Evolutionary conservation across 495 filamentous ascomycete genomes (phyloP), one percentile per base, ranked within the genome.

Genomic region (Penicillium simplicissimum): DNA sequence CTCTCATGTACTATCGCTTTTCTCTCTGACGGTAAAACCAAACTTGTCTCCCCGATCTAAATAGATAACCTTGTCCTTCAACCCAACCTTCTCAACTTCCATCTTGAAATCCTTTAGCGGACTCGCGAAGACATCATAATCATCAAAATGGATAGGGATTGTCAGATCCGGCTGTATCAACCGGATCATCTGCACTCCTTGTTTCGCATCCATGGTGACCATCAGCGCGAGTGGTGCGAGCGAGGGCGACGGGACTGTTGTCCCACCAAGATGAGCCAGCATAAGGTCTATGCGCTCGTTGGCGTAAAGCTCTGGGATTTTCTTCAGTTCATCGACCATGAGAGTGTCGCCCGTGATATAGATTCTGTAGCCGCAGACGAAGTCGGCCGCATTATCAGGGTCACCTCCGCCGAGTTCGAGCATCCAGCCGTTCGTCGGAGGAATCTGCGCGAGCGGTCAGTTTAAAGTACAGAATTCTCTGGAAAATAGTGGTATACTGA

Each of bases 341-440:
- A 90, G 71, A 19, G 87, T 90, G 72, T 91, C 87, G 40, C 87
- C 88, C 0, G 87, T 85, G 52, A 91, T 88, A 73, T 90, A 91
- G 61, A 91, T 89, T 21, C 84, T 70, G 60, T 88, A 88, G 3
- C 85, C 83, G 51, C 69, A 74, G 23, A 81, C 61, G 49, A 85
- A 72, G 8, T 67, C 60, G 1, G 68, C 62, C 7, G 45, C 61
- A 2, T 65, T 55, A 14, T 36, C 42, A 15, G 38, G 38, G 38
- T 55, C 56, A 58, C 81, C 77, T 4, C 87, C 88, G 21, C 38
- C 38, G 38, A 90, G 73, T 63, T 90, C 87, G 6, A 91, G 52
- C 71, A 90, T 81, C 88, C 87, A 91, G 31, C 88, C 89, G 64
- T 90, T 90, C 6, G 85, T 88, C 1, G 88, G 87, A 4, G 88